A percentile compares a stretch with the other conserved stretches of the same genome.
phyloP scores from a whole-genome alignment of 1,284 basidiomycete species.

The Moniliophthora roreri region DNA sequence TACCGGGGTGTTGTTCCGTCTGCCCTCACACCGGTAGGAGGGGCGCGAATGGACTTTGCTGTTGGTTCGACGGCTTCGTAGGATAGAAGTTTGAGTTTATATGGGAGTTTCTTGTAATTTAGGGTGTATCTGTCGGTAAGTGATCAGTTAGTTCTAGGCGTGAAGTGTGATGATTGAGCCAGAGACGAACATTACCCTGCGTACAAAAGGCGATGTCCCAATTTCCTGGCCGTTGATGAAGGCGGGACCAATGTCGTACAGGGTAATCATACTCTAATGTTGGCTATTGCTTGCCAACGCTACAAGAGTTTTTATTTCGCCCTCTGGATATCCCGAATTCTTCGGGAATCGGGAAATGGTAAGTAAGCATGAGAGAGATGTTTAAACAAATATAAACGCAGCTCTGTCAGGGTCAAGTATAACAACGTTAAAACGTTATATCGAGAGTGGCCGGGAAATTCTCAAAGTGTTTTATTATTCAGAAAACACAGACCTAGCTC shows the following conservation, averaged over 20 bases:
- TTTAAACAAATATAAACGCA: too few relatives aligned
- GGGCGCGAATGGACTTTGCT: conserved; percentile 29
- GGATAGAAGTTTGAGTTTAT: conserved; percentile 39
- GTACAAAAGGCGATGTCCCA: not conserved
- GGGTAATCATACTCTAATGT: not conserved
- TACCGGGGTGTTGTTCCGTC: conserved; percentile 29
- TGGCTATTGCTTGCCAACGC: too few relatives aligned
- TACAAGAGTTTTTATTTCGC: too few relatives aligned
- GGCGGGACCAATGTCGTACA: not conserved
- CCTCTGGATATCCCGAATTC: too few relatives aligned
- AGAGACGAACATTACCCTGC: not conserved
- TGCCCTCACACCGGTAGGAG: conserved; percentile 22
- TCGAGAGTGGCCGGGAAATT: too few relatives aligned
- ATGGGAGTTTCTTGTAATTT: conserved; percentile 38
- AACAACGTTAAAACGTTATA: too few relatives aligned
- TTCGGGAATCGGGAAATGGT: too few relatives aligned
- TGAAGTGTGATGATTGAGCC: not conserved
- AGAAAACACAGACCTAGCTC: too few relatives aligned
- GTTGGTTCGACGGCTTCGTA: conserved; percentile 34
- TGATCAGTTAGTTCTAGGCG: not conserved
- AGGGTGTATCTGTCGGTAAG: conserved; percentile 29
- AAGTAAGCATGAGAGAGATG: too few relatives aligned
- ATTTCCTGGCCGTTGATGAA: not conserved
- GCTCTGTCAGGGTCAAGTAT: too few relatives aligned
- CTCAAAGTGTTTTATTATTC: too few relatives aligned